Percentiles rank a stretch among this genome's conserved stretches.
These are phyloP conservation scores for Ochetophila trinervis DNA, from an alignment of 306 rosid genomes.

Conservation along the genomic window DNA sequence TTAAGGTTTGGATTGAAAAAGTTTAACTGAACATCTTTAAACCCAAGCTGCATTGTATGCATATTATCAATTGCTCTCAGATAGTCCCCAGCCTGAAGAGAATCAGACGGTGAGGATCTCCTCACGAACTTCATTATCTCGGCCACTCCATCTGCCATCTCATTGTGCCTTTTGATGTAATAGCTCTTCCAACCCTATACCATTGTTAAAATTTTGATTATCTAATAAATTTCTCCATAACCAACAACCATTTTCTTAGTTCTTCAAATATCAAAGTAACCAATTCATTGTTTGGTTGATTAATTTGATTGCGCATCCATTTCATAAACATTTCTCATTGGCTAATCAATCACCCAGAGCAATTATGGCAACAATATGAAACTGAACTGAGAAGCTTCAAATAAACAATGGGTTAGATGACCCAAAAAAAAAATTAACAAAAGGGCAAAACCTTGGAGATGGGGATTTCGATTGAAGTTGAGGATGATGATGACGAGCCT, in stretches of 20 bases:
- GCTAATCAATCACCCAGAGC: too few relatives aligned
- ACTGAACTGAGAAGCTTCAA: neutral
- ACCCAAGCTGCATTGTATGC: conserved; percentile 48
- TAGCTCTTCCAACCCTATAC: conserved; percentile 65
- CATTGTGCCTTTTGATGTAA: conserved; percentile 60
- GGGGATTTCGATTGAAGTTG: conserved; percentile 27
- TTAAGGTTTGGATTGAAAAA: conserved; percentile 53
- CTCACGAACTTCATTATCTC: conserved; percentile 48
- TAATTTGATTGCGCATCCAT: too few relatives aligned
- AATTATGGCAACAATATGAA: neutral
- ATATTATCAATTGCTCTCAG: conserved; percentile 49
- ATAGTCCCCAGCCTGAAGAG: conserved; percentile 68
- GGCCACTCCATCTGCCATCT: conserved; percentile 43
- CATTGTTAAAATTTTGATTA: neutral
- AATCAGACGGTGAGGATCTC: conserved; percentile 32
- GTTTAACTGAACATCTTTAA: conserved; percentile 56
- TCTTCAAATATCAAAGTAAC: neutral
- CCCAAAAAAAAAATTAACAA: neutral
- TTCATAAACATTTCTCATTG: too few relatives aligned
- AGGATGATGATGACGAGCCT: conserved; percentile 36
- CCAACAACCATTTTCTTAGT: too few relatives aligned
- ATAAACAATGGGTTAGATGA: neutral
- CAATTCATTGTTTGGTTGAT: neutral
- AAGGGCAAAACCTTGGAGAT: conserved; percentile 34
- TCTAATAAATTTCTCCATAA: too few relatives aligned